Evolutionary conservation across 805 yeast genomes (phyloP).

Genomic region (Blastobotrys robertii): DNA sequence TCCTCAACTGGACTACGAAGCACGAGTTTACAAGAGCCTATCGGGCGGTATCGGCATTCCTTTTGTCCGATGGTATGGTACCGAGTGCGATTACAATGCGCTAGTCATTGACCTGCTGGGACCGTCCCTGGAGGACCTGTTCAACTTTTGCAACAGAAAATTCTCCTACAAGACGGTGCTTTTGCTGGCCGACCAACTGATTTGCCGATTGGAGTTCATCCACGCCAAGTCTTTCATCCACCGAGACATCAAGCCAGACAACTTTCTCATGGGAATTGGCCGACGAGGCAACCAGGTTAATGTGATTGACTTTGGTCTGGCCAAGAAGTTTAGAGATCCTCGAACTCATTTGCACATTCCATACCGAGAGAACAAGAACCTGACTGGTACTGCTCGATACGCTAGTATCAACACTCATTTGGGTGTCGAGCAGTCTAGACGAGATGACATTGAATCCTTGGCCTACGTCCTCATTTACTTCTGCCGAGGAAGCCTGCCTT

Average conservation of each 20-base stretch:
- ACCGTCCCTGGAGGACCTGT: conserved; percentile 88
- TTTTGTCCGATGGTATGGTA: conserved; percentile 93
- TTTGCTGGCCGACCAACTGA: conserved; percentile 85
- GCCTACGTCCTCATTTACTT: conserved; percentile 93
- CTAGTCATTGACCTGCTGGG: conserved; percentile 95
- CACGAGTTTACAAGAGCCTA: conserved; percentile 85
- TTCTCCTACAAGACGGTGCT: conserved; percentile 90
- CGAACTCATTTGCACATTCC: conserved; percentile 92
- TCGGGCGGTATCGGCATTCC: conserved; percentile 98
- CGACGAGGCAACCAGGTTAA: conserved; percentile 91
- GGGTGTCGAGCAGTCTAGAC: conserved; percentile 93
- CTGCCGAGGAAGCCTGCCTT: conserved; percentile 91
- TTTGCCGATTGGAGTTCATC: conserved; percentile 88
- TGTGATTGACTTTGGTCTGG: conserved; percentile 89
- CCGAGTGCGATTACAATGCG: conserved; percentile 93
- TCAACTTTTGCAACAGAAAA: conserved; percentile 90
- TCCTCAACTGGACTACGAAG: conserved; percentile 95
- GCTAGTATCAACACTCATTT: conserved; percentile 92
- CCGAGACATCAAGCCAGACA: conserved; percentile 77
- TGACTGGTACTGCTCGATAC: conserved; percentile 96
- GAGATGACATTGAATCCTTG: conserved; percentile 91
- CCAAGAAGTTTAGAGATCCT: conserved; percentile 90
- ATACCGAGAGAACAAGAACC: conserved; percentile 88
- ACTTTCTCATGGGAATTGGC: conserved; percentile 82
- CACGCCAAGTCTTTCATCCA: conserved; percentile 90